Evolutionary conservation across 108 stramenopile species (phyloP).

Genomic region (Skeletonema potamos): DNA sequence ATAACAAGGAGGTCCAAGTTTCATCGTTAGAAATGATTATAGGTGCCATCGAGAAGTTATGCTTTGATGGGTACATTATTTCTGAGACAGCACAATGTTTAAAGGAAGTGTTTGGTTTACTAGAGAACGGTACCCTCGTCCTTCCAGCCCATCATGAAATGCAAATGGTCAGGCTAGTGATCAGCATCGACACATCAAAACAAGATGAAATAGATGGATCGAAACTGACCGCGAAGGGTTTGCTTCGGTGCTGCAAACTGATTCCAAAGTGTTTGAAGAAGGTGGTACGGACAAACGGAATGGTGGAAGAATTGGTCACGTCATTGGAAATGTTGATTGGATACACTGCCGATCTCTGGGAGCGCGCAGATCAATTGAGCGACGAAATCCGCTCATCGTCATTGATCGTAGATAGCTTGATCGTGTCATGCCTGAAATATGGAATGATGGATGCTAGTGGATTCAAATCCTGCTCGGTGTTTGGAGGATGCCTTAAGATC

Average conservation of each 20-base stretch:
- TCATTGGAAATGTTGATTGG: conserved; percentile 8
- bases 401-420: conserved; percentile 6
- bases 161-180: conserved; percentile 12
- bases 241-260: conserved; percentile 33
- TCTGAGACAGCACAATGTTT: conserved; percentile 3
- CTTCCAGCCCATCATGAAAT: conserved; percentile 14
- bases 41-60: conserved; percentile 13
- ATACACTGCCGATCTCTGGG: conserved; percentile 8
- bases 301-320: background rate
- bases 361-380: conserved; percentile 12
- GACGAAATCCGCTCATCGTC: conserved; percentile 1
- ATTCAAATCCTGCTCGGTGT: conserved; percentile 2
- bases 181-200: background rate
- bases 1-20: background rate
- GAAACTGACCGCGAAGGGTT: conserved; percentile 13
- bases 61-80: conserved; percentile 1
- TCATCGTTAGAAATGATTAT: conserved; percentile 2
- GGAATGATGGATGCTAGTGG: conserved; percentile 29
- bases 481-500: conserved; percentile 39
- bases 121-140: conserved; percentile 1
- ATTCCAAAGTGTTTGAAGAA: conserved; percentile 31
- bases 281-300: conserved; percentile 8
- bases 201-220: background rate
- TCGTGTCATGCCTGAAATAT: conserved; percentile 48
- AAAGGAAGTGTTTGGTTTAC: background rate